A percentile compares a stretch with the other conserved stretches of the same genome.
Conservation (phyloP, 805 yeast genomes). For the Pichia occidentalis region DNA sequence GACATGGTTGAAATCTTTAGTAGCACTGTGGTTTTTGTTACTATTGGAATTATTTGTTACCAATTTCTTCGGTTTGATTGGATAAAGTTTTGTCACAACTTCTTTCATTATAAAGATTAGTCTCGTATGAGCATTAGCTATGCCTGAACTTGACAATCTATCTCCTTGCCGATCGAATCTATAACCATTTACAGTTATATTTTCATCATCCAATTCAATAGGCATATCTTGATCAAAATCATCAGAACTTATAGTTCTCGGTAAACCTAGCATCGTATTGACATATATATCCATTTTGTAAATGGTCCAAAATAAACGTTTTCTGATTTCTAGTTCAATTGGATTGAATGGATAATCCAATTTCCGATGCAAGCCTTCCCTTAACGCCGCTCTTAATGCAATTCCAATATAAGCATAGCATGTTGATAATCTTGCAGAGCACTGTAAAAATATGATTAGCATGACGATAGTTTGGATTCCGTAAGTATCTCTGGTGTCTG, state of each 20-base stretch:
- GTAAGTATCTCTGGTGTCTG: conserved; percentile 74
- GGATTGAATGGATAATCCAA: conserved; percentile 60
- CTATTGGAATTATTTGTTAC: conserved; percentile 11
- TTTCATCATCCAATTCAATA: conserved; percentile 77
- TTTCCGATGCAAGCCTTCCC: conserved; percentile 79
- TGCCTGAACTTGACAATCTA: conserved; percentile 62
- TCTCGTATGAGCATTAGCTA: conserved; percentile 81
- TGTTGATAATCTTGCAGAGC: conserved; percentile 79
- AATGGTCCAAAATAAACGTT: conserved; percentile 82
- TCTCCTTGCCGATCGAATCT: conserved; percentile 36
- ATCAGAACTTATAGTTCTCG: conserved; percentile 65
- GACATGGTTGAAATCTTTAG: too few species aligned
- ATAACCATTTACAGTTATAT: conserved; percentile 63
- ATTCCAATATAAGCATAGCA: conserved; percentile 88
- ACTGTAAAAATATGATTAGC: conserved; percentile 79
- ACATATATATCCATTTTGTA: conserved; percentile 88
- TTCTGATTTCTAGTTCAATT: conserved; percentile 75
- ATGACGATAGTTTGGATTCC: conserved; percentile 83
- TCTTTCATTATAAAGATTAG: conserved; percentile 64
- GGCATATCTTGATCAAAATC: conserved; percentile 89
- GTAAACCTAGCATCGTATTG: conserved; percentile 80
- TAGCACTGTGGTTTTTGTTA: not conserved
- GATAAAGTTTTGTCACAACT: conserved; percentile 68
- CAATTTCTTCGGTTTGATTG: conserved; percentile 44
- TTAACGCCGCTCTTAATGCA: conserved; percentile 72